Percentiles rank a stretch among this genome's conserved stretches.
Evolutionary conservation across 257 asterid genomes (phyloP).

Genomic region (Ehretia macrophylla): DNA sequence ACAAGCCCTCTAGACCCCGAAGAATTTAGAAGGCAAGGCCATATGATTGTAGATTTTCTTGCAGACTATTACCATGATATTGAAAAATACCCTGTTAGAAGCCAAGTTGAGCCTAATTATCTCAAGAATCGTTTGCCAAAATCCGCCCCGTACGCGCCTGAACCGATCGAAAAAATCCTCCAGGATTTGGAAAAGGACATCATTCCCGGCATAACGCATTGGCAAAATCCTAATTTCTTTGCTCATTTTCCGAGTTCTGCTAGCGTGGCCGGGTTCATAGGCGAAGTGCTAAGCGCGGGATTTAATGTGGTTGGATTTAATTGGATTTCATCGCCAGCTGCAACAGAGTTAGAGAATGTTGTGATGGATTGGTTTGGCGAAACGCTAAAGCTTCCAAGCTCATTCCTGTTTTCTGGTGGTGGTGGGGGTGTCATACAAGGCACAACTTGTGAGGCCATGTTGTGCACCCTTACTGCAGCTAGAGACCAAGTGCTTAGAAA

Average conservation of each 20-base stretch:
- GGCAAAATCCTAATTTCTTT: constrained; percentile 20
- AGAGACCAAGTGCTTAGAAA: constrained; percentile 45
- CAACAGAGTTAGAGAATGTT: constrained; percentile 20
- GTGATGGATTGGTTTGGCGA: constrained; percentile 25
- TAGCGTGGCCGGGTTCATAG: constrained; percentile 11
- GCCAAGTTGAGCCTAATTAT: constrained; percentile 65
- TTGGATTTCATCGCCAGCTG: constrained; percentile 22
- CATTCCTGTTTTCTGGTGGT: constrained; percentile 14
- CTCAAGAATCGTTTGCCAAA: constrained; percentile 46
- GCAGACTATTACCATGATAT: constrained; percentile 64
- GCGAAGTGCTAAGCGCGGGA: constrained; percentile 11
- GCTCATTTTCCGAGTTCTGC: constrained; percentile 13
- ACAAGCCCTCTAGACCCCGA: constrained; percentile 66
- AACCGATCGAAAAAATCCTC: constrained; percentile 53
- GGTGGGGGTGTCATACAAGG: constrained; percentile 24
- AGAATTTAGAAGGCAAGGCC: constrained; percentile 68
- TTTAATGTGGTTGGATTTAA: constrained; percentile 21
- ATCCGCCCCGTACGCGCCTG: constrained; percentile 48
- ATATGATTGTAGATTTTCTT: constrained; percentile 56
- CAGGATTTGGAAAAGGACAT: constrained; percentile 52
- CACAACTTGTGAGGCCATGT: constrained; percentile 41
- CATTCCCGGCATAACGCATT: constrained; percentile 43
- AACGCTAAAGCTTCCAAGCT: constrained; percentile 12
- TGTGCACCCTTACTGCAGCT: constrained; percentile 59
- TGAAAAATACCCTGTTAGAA: constrained; percentile 50